Evolutionary conservation across 768 basidiomycete genomes (phyloP).

Genomic region (Suillus paluster): DNA sequence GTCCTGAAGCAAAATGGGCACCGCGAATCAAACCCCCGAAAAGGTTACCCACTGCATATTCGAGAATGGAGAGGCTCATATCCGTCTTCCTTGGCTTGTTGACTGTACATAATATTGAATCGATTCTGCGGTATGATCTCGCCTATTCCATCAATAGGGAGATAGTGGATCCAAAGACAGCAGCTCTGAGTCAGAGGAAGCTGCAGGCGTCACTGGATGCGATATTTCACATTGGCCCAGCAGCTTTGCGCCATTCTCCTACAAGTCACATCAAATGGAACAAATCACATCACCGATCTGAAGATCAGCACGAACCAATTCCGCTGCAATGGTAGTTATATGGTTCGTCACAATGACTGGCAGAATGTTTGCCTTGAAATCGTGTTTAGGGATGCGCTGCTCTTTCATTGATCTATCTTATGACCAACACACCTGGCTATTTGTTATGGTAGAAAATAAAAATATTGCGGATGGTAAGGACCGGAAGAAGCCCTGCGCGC

Average conservation of each 20-base stretch:
- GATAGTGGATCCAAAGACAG: slow-evolving; percentile 44
- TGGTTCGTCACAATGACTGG: slow-evolving; percentile 94
- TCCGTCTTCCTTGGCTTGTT: slow-evolving; percentile 48
- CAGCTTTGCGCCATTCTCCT: slow-evolving; percentile 78
- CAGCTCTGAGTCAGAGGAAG: slow-evolving; percentile 34
- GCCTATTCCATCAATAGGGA: slow-evolving; percentile 59
- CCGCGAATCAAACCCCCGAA: slow-evolving; percentile 8
- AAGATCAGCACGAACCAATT: slow-evolving; percentile 55
- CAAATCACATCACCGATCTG: neutral
- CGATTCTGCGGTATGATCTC: slow-evolving; percentile 45
- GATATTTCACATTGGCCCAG: slow-evolving; percentile 95
- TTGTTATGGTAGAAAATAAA: slow-evolving; percentile 89
- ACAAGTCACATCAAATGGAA: slow-evolving; percentile 12
- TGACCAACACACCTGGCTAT: slow-evolving; percentile 57
- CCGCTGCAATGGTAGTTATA: slow-evolving; percentile 93
- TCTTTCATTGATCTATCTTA: slow-evolving; percentile 15
- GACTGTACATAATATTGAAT: slow-evolving; percentile 71
- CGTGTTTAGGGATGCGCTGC: slow-evolving; percentile 12
- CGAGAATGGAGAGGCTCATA: slow-evolving; percentile 62
- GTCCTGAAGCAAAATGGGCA: slow-evolving; percentile 44
- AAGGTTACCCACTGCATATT: slow-evolving; percentile 59
- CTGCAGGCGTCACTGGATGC: slow-evolving; percentile 62
- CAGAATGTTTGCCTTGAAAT: slow-evolving; percentile 70
- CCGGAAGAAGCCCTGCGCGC: slow-evolving; percentile 87
- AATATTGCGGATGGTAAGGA: slow-evolving; percentile 94